These are phyloP conservation scores for Xylaria sp. DNA, from an alignment of 2,329 filamentous ascomycete species.

Conservation along the genomic window DNA sequence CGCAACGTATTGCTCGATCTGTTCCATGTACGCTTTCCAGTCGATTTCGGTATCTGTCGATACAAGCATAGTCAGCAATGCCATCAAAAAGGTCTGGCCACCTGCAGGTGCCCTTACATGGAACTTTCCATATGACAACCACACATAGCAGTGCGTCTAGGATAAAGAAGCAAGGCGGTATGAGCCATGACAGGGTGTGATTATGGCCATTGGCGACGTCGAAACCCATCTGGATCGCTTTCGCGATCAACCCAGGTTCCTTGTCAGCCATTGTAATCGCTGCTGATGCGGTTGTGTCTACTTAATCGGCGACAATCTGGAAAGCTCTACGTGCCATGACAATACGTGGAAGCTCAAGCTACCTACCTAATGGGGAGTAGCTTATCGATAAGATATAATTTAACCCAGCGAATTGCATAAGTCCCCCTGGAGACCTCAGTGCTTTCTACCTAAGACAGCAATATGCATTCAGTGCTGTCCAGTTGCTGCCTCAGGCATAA, in stretches of 20 bases:
- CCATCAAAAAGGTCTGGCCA: not conserved
- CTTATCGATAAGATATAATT: slow-evolving; percentile 32
- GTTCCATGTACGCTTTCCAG: slow-evolving; percentile 97
- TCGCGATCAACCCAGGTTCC: slow-evolving; percentile 39
- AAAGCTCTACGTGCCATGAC: slow-evolving; percentile 6
- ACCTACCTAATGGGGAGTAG: not conserved
- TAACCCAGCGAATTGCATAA: slow-evolving; percentile 6
- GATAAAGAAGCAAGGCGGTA: slow-evolving; percentile 71
- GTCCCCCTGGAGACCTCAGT: too few relatives aligned
- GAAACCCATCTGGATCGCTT: slow-evolving; percentile 48
- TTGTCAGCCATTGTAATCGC: slow-evolving; percentile 40
- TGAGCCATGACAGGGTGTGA: slow-evolving; percentile 56
- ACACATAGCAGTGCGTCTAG: slow-evolving; percentile 77
- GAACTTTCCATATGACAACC: slow-evolving; percentile 80
- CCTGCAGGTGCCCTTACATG: slow-evolving; percentile 68
- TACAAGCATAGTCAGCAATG: not conserved
- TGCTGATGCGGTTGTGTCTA: slow-evolving; percentile 6
- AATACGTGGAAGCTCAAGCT: slow-evolving; percentile 20
- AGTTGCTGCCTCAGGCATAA: not conserved
- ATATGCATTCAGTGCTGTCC: too few relatives aligned
- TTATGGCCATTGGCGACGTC: slow-evolving; percentile 62
- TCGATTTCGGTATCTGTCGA: slow-evolving; percentile 91
- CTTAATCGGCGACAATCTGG: slow-evolving; percentile 17
- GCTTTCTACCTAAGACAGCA: not conserved
- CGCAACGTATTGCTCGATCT: slow-evolving; percentile 79